These are phyloP conservation scores for Rhizopus sp. DNA, from an alignment of 371 early-diverging fungal genomes.

Conservation along the genomic window DNA sequence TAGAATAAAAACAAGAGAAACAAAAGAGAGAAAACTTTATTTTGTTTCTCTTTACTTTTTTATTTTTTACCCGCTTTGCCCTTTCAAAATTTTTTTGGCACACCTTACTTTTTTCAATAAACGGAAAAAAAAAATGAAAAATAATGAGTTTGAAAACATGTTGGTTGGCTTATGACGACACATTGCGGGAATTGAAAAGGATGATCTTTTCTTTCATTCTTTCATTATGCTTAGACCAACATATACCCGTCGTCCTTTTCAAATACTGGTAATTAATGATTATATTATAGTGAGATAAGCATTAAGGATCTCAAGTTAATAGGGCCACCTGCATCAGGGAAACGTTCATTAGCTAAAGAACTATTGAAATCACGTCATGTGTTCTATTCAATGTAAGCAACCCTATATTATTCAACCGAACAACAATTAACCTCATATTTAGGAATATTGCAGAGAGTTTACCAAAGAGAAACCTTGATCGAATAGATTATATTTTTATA, in stretches of 20 bases:
- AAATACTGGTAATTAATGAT: conserved; percentile 30
- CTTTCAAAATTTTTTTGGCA: conserved; percentile 2
- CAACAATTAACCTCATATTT: background rate
- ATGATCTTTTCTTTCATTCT: background rate
- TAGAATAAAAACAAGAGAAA: background rate
- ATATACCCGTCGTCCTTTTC: conserved; percentile 33
- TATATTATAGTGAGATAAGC: background rate
- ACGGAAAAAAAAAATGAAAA: conserved; percentile 3
- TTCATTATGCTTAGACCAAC: conserved; percentile 31
- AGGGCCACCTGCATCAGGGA: conserved; percentile 35
- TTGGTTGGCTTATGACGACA: no score
- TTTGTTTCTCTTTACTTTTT: background rate
- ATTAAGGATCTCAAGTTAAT: conserved; percentile 22
- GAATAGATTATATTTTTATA: conserved; percentile 31
- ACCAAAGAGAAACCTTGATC: conserved; percentile 8
- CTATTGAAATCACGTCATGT: conserved; percentile 24
- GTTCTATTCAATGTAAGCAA: conserved; percentile 34
- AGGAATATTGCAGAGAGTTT: conserved; percentile 30
- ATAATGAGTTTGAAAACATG: background rate
- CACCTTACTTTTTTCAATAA: conserved; percentile 5
- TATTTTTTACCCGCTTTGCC: conserved; percentile 8
- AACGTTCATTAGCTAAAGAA: conserved; percentile 33
- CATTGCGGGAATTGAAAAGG: no score
- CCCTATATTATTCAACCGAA: background rate
- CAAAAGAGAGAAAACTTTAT: conserved; percentile 1